Percentiles rank a stretch among this genome's conserved stretches.
Conservation (phyloP, 2,329 filamentous ascomycete species). For the Monosporascus sp. region DNA sequence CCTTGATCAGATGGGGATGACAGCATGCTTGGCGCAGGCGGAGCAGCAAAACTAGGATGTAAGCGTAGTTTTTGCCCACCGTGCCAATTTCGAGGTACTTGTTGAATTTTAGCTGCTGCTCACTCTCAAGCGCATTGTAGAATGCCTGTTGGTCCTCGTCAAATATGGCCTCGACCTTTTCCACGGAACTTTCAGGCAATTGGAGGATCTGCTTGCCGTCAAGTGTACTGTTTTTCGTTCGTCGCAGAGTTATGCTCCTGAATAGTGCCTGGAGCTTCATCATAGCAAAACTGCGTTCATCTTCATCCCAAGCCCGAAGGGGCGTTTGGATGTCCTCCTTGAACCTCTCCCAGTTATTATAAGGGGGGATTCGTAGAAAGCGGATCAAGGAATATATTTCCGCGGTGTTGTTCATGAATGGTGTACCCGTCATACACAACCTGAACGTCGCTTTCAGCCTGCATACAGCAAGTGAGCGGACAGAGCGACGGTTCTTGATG, state of each 20-base stretch:
- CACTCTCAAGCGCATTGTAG: slow-evolving; percentile 51
- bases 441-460: slow-evolving; percentile 57
- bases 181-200: slow-evolving; percentile 60
- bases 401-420: slow-evolving; percentile 81
- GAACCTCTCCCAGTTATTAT: slow-evolving; percentile 61
- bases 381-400: slow-evolving; percentile 75
- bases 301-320: slow-evolving; percentile 42
- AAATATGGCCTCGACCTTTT: slow-evolving; percentile 58
- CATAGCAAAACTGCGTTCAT: slow-evolving; percentile 51
- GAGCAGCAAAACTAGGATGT: slow-evolving; percentile 72
- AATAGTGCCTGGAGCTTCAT: slow-evolving; percentile 67
- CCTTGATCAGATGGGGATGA: slow-evolving; percentile 65
- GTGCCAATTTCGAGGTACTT: slow-evolving; percentile 17
- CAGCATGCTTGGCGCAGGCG: slow-evolving; percentile 78
- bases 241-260: slow-evolving; percentile 75
- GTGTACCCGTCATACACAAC: slow-evolving; percentile 76
- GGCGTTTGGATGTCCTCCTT: slow-evolving; percentile 33
- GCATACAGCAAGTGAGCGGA: slow-evolving; percentile 55
- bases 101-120: slow-evolving; percentile 20
- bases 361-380: slow-evolving; percentile 75
- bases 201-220: slow-evolving; percentile 73
- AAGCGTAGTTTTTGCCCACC: slow-evolving; percentile 69
- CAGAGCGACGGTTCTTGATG: slow-evolving; percentile 70
- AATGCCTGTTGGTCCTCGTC: slow-evolving; percentile 59
- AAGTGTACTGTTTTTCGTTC: slow-evolving; percentile 74